These are phyloP conservation scores for Heliamphora pulchella DNA, from an alignment of 179 eudicot species.

Conservation along the genomic window DNA sequence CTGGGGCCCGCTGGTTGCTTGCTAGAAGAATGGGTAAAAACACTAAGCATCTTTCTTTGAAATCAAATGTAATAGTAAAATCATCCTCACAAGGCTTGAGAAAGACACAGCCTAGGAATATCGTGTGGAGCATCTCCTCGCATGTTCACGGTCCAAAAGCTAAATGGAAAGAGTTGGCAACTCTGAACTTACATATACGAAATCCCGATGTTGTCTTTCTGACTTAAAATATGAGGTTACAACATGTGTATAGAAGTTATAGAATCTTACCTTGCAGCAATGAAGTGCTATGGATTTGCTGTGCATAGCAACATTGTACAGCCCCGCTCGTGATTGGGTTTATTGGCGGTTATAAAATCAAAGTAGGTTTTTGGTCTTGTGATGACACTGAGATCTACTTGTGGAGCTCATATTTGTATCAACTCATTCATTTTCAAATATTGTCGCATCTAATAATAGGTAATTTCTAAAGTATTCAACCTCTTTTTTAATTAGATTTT, in stretches of 20 bases:
- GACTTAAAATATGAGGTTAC: constrained; percentile 43
- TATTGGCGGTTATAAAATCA: constrained; percentile 5
- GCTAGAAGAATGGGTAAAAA: constrained; percentile 95
- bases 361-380: constrained; percentile 13
- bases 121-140: constrained; percentile 83
- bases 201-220: constrained; percentile 55
- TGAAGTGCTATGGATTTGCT: not conserved
- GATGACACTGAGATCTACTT: not conserved
- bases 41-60: constrained; percentile 49
- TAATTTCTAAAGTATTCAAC: not conserved
- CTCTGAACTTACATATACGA: constrained; percentile 49
- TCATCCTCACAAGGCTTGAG: constrained; percentile 32
- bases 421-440: not conserved
- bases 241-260: not conserved
- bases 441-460: not conserved
- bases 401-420: constrained; percentile 4
- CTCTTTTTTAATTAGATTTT: not conserved
- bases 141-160: constrained; percentile 44
- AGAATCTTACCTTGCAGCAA: constrained; percentile 5
- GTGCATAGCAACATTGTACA: constrained; percentile 11
- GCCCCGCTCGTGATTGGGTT: constrained; percentile 10
- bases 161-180: constrained; percentile 54
- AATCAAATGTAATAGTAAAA: constrained; percentile 42
- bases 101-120: constrained; percentile 52
- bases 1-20: constrained; percentile 94